Evolutionary conservation across 164 flowering plant species (phyloP).

Genomic region (Stephania cephalantha): DNA sequence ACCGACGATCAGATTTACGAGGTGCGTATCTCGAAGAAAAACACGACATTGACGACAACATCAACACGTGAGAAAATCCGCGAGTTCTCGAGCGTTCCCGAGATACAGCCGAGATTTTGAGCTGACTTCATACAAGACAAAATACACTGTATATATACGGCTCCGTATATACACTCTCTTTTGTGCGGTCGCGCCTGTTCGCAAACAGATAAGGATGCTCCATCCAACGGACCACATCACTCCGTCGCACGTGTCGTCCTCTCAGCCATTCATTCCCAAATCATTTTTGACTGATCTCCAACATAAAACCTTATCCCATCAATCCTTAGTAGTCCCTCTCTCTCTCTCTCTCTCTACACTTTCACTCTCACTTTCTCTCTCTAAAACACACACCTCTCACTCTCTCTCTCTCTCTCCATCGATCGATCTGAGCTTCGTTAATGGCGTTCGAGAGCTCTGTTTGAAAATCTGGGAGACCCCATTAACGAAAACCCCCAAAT

Average conservation of each 20-base stretch:
- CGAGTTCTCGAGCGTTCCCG: not conserved
- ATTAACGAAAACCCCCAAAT: not conserved
- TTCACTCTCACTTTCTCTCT: not conserved
- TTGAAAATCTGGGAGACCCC: not conserved
- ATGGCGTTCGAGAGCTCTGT: conserved; percentile 32
- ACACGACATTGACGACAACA: not conserved
- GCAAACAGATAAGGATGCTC: conserved; percentile 34
- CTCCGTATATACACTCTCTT: conserved; percentile 16
- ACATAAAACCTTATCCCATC: conserved; percentile 12
- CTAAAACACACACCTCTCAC: conserved; percentile 14
- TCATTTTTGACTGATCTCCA: conserved; percentile 3
- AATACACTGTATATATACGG: conserved; percentile 1
- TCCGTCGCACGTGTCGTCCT: conserved; percentile 19
- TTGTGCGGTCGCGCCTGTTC: conserved; percentile 43
- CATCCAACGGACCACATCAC: conserved; percentile 24
- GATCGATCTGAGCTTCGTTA: conserved; percentile 7
- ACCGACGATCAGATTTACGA: too few species aligned
- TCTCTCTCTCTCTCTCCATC: not conserved
- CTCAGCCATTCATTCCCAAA: conserved; percentile 7
- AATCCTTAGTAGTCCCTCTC: not conserved
- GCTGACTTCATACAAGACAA: not conserved
- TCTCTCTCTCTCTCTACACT: not conserved
- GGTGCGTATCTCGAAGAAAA: too few species aligned
- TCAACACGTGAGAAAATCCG: not conserved
- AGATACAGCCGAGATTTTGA: conserved; percentile 2